These are phyloP conservation scores for Tylopilus balloui DNA, from an alignment of 768 basidiomycete genomes.

Conservation along the genomic window DNA sequence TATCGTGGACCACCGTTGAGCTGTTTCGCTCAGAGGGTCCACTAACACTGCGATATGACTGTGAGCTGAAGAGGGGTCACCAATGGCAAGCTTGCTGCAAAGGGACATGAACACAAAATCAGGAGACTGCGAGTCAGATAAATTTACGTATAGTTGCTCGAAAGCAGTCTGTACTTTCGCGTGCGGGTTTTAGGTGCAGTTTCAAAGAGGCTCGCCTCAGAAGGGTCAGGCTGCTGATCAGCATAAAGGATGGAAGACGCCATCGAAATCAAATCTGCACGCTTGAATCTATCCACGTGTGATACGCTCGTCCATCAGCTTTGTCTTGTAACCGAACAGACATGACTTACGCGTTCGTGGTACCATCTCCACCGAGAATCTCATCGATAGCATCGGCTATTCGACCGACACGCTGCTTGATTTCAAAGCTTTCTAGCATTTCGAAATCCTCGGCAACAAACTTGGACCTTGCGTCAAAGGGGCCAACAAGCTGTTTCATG, in stretches of 20 bases:
- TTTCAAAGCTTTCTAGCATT: slow-evolving; percentile 69
- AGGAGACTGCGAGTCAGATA: not conserved
- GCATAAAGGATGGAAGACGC: slow-evolving; percentile 69
- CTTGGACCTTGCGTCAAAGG: slow-evolving; percentile 46
- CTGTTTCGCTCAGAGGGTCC: slow-evolving; percentile 80
- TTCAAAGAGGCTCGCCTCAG: slow-evolving; percentile 69
- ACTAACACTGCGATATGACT: slow-evolving; percentile 69
- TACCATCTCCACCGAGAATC: slow-evolving; percentile 38
- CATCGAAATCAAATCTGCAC: slow-evolving; percentile 58
- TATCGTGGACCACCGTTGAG: slow-evolving; percentile 83
- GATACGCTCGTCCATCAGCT: not conserved
- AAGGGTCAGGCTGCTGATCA: slow-evolving; percentile 68
- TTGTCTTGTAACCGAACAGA: not conserved
- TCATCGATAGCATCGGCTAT: slow-evolving; percentile 62
- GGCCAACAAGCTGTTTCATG: slow-evolving; percentile 65
- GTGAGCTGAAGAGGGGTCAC: slow-evolving; percentile 62
- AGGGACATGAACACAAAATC: not conserved
- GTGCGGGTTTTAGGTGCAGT: slow-evolving; percentile 55
- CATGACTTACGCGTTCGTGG: slow-evolving; percentile 41
- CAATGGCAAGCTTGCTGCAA: slow-evolving; percentile 61
- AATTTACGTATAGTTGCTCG: slow-evolving; percentile 62
- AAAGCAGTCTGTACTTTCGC: slow-evolving; percentile 55
- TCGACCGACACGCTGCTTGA: slow-evolving; percentile 62
- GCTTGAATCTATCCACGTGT: slow-evolving; percentile 39
- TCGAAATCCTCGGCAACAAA: slow-evolving; percentile 72